Evolutionary conservation across 345 rosid species (phyloP), one percentile per base, ranked within the genome.

Genomic region (Populus nigra): DNA sequence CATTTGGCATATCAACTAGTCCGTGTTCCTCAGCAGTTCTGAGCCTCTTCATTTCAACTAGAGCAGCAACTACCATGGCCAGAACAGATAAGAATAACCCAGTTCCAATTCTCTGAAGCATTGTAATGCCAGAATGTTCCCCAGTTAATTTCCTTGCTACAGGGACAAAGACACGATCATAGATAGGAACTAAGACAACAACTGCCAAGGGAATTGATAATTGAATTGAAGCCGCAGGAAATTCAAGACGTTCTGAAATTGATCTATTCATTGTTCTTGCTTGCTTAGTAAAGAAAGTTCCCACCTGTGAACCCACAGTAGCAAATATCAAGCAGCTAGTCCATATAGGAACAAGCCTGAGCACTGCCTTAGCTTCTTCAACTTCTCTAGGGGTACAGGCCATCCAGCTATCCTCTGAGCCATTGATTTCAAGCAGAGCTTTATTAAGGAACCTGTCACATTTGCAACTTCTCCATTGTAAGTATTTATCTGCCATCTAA

Each of bases 281-380:
- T 67, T 76, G 84, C 68, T 68, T 81, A 1, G 80, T 81, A 73
- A 76, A 81, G 74, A 81, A 68, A 73, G 80, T 81, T n/a, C 74
- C 29, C 36, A 80, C 57, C 59, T 81, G 80, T 35, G 80, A 70
- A 73, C 25, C 43, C 23, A 35, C 71, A 31, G 68, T 65, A 8
- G 77, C 80, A 68, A 72, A 72, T 15, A 55, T 71, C 77, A 81
- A 27, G 33, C 84, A 49, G 20, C 77, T 66, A 7, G 11, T 18
- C 84, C 84, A 81, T 77, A 76, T 81, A 23, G 83, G 83, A 43
- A 39, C 31, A 20, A 69, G 33, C 29, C 29, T 41, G 1, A 69
- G 8, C 53, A 69, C 10, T 5, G 72, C 72, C 16, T 38, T 69
- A 41, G 72, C 43, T n/a, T 69, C 50, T 69, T 69, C 27, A 18